Percentiles rank a stretch among this genome's conserved stretches.
phyloP scores from a whole-genome alignment of 1,284 basidiomycete species.

The Leucoagaricus sp. region DNA sequence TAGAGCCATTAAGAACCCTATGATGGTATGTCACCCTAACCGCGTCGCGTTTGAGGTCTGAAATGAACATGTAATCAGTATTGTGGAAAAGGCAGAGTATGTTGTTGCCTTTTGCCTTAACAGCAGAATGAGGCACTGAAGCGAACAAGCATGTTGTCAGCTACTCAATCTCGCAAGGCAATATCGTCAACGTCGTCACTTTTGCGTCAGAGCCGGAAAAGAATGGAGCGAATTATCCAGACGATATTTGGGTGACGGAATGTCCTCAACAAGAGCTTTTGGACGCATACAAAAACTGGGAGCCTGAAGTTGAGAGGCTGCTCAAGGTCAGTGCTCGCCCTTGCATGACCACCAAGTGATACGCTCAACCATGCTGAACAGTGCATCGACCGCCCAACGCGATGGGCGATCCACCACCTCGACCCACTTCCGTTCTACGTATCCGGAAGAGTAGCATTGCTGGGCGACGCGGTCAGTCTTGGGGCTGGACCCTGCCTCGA shows the following conservation, averaged over 20 bases:
- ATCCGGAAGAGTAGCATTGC: slow-evolving; percentile 37
- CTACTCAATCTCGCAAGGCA: slow-evolving; percentile 36
- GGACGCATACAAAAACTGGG: slow-evolving; percentile 33
- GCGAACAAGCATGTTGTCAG: slow-evolving; percentile 35
- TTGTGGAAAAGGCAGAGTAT: slow-evolving; percentile 44
- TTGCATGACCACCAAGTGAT: slow-evolving; percentile 35
- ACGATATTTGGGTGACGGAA: slow-evolving; percentile 32
- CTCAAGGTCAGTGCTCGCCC: slow-evolving; percentile 35
- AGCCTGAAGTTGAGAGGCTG: slow-evolving; percentile 38
- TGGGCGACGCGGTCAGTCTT: slow-evolving; percentile 47
- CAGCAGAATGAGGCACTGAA: neutral
- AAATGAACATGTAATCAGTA: slow-evolving; percentile 32
- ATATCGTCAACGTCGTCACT: slow-evolving; percentile 39
- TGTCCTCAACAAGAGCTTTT: slow-evolving; percentile 31
- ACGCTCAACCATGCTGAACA: slow-evolving; percentile 30
- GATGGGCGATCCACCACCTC: slow-evolving; percentile 48
- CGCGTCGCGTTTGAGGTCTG: neutral
- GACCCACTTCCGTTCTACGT: slow-evolving; percentile 38
- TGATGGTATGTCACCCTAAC: slow-evolving; percentile 30
- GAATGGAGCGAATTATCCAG: slow-evolving; percentile 32
- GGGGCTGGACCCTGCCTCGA: neutral
- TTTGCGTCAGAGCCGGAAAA: slow-evolving; percentile 38
- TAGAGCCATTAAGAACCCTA: slow-evolving; percentile 32
- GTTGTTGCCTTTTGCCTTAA: slow-evolving; percentile 22
- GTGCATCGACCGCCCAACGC: slow-evolving; percentile 41